Evolutionary conservation across 805 yeast species (phyloP).

Genomic region (Myxozyma nipponensis): DNA sequence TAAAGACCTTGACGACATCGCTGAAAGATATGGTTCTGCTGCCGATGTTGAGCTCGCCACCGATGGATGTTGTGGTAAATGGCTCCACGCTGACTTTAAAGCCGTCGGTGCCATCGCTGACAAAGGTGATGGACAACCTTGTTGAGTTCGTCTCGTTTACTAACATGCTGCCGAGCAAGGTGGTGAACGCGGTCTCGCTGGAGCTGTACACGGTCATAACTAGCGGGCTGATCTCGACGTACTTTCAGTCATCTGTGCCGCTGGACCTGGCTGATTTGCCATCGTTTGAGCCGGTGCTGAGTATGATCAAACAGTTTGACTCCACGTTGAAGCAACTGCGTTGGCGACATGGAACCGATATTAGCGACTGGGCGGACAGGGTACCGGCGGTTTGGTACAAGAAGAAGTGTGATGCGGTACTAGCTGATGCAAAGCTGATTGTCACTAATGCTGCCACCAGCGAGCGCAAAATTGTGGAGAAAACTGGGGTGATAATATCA

Average conservation of each 20-base stretch:
- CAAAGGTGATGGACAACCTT: constrained; percentile 3
- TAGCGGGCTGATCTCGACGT: constrained; percentile 10
- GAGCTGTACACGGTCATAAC: constrained; percentile 15
- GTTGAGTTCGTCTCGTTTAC: constrained; percentile 8
- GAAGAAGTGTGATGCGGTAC: constrained; percentile 21
- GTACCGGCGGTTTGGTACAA: constrained; percentile 24
- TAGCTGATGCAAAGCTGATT: constrained; percentile 9
- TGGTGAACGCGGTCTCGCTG: constrained; percentile 9
- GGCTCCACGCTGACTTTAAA: not conserved
- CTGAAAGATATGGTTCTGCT: constrained; percentile 5
- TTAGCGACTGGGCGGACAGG: constrained; percentile 21
- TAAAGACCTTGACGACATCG: constrained; percentile 8
- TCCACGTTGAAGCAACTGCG: constrained; percentile 5
- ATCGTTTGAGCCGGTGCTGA: constrained; percentile 9
- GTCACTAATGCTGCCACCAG: constrained; percentile 9
- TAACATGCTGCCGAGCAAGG: constrained; percentile 11
- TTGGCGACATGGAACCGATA: constrained; percentile 13
- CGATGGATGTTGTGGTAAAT: not conserved
- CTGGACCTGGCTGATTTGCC: constrained; percentile 4
- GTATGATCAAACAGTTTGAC: constrained; percentile 11
- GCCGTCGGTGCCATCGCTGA: not conserved
- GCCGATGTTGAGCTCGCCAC: constrained; percentile 4
- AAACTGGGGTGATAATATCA: constrained; percentile 11
- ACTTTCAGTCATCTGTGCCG: constrained; percentile 14
- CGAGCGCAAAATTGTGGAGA: constrained; percentile 25